A percentile compares a stretch with the other conserved stretches of the same genome.
phyloP scores from a whole-genome alignment of 129 eudicot genomes.

The Rutidosis leptorrhynchoides region DNA sequence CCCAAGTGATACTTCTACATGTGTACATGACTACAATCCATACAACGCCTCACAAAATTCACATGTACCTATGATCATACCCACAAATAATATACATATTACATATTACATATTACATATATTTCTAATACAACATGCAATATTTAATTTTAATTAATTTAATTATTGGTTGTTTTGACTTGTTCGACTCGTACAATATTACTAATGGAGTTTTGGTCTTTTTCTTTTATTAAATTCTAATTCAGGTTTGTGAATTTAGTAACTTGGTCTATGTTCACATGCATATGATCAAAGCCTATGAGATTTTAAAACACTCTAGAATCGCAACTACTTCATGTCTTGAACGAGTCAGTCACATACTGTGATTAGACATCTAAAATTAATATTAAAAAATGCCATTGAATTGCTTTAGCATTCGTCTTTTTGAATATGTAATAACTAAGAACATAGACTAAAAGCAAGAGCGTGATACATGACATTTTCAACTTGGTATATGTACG shows the following conservation, averaged over 20 bases:
- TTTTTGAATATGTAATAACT: no score
- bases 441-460: no score
- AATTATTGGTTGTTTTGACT: background rate
- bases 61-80: background rate
- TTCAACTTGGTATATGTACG: no score
- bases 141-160: no score
- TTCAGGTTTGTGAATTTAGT: background rate
- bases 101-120: no score
- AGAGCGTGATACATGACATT: no score
- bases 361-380: background rate
- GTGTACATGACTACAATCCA: background rate
- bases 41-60: background rate
- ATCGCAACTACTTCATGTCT: background rate
- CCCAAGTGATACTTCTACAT: background rate
- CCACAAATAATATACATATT: no score
- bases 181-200: background rate
- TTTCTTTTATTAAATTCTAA: background rate
- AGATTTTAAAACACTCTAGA: background rate
- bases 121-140: background rate
- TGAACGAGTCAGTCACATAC: background rate
- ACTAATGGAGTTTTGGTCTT: background rate
- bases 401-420: no score
- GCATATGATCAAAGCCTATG: background rate
- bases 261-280: background rate
- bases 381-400: no score